These are phyloP conservation scores for Croton laevigatus DNA, from an alignment of 441 rosid species.

Conservation along the genomic window DNA sequence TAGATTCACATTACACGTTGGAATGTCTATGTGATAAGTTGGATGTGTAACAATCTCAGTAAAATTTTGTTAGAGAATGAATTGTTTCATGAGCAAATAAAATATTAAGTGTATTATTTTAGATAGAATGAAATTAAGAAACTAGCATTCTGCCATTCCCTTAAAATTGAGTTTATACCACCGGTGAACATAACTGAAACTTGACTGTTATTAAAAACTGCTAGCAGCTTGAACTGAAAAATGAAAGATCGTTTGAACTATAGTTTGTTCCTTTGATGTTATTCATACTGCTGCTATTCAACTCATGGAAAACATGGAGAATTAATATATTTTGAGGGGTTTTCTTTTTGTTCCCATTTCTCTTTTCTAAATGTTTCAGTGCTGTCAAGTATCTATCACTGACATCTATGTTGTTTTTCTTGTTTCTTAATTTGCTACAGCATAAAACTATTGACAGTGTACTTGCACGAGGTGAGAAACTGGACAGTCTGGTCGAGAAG, in stretches of 20 bases:
- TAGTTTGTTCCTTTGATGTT: not conserved
- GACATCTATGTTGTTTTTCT: conserved; percentile 12
- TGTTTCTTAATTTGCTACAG: conserved; percentile 33
- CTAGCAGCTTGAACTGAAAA: not conserved
- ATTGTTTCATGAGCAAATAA: not conserved
- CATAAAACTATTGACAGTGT: conserved; percentile 96
- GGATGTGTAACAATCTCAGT: conserved; percentile 1
- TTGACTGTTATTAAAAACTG: not conserved
- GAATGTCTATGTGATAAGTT: not conserved
- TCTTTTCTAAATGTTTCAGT: not conserved
- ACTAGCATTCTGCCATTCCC: not conserved
- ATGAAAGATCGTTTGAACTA: not conserved
- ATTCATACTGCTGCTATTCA: not conserved
- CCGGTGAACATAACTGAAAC: not conserved
- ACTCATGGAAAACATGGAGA: not conserved
- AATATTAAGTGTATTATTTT: not conserved
- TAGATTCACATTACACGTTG: not conserved
- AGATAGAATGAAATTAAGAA: not conserved
- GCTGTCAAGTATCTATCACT: not conserved
- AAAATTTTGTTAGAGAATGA: not conserved
- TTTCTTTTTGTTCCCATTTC: not conserved
- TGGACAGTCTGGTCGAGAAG: conserved; percentile 86
- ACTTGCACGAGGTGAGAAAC: conserved; percentile 84
- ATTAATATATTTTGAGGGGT: not conserved
- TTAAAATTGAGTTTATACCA: not conserved